Evolutionary conservation across 805 yeast genomes (phyloP).

Genomic region (Danielozyma ontarioensis): DNA sequence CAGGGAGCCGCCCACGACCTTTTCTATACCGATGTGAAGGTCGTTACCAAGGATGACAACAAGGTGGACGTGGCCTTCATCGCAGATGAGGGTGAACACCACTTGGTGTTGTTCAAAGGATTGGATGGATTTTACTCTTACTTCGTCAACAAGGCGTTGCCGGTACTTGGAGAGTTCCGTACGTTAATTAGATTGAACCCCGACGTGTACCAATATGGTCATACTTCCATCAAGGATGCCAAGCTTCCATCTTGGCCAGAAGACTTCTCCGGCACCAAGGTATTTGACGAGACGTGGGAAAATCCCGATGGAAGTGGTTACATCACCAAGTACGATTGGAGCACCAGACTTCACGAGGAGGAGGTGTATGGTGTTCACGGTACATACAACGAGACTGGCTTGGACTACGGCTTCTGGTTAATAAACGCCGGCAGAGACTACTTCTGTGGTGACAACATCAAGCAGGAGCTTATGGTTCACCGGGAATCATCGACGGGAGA

Average conservation of each 20-base stretch:
- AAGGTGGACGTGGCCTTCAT: constrained; percentile 4
- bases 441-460: constrained; percentile 7
- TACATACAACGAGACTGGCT: constrained; percentile 1
- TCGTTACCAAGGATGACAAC: not conserved
- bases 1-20: constrained; percentile 1
- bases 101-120: constrained; percentile 5
- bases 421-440: constrained; percentile 7
- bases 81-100: constrained; percentile 5
- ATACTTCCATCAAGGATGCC: constrained; percentile 5
- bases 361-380: constrained; percentile 8
- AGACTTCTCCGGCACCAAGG: constrained; percentile 3
- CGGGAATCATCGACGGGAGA: constrained; percentile 7
- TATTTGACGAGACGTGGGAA: constrained; percentile 7
- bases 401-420: constrained; percentile 9
- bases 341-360: constrained; percentile 7
- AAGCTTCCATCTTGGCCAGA: constrained; percentile 5
- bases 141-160: constrained; percentile 4
- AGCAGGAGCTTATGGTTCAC: constrained; percentile 7
- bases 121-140: constrained; percentile 6
- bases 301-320: constrained; percentile 2
- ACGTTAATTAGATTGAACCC: constrained; percentile 6
- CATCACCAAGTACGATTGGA: constrained; percentile 8
- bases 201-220: constrained; percentile 5
- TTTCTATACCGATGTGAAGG: constrained; percentile 2
- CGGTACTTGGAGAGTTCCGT: constrained; percentile 4